Conservation (phyloP, 2,329 filamentous ascomycete species). For the Aspergillus floridensis region DNA sequence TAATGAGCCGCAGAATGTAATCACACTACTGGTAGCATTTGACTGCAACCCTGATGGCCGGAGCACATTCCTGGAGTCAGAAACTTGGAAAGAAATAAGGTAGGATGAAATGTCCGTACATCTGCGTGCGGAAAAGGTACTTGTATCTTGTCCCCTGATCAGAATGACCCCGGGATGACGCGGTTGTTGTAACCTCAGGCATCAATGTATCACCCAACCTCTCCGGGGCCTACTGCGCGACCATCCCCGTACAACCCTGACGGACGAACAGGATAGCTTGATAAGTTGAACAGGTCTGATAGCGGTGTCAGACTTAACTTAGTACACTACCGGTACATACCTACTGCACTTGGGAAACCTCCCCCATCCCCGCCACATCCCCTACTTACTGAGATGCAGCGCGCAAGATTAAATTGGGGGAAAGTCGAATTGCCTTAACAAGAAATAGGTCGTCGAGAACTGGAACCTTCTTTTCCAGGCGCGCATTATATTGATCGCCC, state of each 20-base stretch:
- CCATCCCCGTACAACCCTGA: not conserved
- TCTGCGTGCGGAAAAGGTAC: not conserved
- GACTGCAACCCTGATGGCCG: not conserved
- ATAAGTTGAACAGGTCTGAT: not conserved
- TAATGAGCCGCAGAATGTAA: not conserved
- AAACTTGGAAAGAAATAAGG: not conserved
- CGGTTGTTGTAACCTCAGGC: conserved; percentile 1
- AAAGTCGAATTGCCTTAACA: not conserved
- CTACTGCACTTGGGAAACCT: too few relatives aligned
- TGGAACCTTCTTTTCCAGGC: not conserved
- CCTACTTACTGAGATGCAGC: not conserved
- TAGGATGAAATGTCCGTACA: not conserved
- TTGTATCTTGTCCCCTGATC: conserved; percentile 2
- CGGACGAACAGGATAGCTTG: not conserved
- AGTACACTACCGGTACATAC: too few relatives aligned
- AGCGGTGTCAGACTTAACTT: too few relatives aligned
- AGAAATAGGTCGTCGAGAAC: not conserved
- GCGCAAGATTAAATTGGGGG: not conserved
- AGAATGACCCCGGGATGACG: not conserved
- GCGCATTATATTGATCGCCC: conserved; percentile 2
- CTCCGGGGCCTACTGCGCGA: not conserved
- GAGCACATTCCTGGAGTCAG: not conserved
- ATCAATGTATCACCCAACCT: not conserved
- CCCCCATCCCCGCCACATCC: too few relatives aligned
- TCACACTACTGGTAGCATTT: not conserved